Conservation (phyloP, 768 basidiomycete species). For the Mycena floridula region DNA sequence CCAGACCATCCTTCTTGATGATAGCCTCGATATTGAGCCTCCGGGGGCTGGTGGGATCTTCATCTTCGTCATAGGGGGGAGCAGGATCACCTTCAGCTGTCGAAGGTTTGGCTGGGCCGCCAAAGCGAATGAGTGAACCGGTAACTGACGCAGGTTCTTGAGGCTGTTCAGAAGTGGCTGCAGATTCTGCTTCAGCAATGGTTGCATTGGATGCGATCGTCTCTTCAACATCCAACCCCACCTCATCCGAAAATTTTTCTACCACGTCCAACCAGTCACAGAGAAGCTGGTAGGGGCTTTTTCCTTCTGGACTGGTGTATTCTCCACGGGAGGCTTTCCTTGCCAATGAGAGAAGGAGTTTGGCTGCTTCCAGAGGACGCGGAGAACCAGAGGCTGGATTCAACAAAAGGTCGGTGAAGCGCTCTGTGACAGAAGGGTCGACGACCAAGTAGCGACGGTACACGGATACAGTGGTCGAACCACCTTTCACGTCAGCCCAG, state of each 20-base stretch:
- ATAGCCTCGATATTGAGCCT: constrained; percentile 86
- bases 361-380: constrained; percentile 89
- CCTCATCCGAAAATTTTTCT: constrained; percentile 86
- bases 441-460: constrained; percentile 87
- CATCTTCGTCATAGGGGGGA: constrained; percentile 68
- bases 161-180: constrained; percentile 10
- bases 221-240: constrained; percentile 82
- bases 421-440: constrained; percentile 77
- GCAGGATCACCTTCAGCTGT: constrained; percentile 43
- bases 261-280: constrained; percentile 90
- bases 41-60: constrained; percentile 63
- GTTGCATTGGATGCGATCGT: constrained; percentile 55
- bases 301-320: constrained; percentile 85
- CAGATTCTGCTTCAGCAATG: constrained; percentile 27
- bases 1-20: constrained; percentile 79
- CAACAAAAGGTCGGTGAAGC: constrained; percentile 66
- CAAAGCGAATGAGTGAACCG: constrained; percentile 66
- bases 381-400: constrained; percentile 48
- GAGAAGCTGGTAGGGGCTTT: constrained; percentile 92
- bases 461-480: constrained; percentile 68
- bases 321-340: constrained; percentile 78
- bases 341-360: constrained; percentile 78
- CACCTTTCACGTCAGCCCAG: constrained; percentile 84
- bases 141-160: constrained; percentile 40
- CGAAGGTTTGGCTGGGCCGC: constrained; percentile 54